Percentiles rank a stretch among this genome's conserved stretches.
phyloP scores from a whole-genome alignment of 2,329 filamentous ascomycete genomes.

The Beauveria scarabaeidicola region DNA sequence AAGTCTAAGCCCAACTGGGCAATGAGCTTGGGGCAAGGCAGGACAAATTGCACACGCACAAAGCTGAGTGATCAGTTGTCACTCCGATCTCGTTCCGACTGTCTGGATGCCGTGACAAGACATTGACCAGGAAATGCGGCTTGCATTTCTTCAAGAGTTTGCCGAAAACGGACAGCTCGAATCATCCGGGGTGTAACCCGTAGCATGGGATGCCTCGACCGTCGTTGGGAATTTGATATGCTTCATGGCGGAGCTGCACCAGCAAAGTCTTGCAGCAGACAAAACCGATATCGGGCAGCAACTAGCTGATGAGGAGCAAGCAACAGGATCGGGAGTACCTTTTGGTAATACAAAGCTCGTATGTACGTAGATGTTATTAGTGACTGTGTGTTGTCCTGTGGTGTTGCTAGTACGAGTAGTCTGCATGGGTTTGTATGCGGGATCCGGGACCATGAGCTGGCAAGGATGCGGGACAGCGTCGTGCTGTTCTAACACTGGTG shows the following conservation, averaged over 20 bases:
- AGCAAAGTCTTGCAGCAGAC: neutral
- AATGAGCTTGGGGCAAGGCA: neutral
- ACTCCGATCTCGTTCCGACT: conserved; percentile 8
- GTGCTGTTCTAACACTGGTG: conserved; percentile 1
- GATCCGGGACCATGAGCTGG: neutral
- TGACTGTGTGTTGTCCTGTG: neutral
- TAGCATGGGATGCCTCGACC: neutral
- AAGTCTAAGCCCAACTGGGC: conserved; percentile 13
- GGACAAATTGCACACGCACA: neutral
- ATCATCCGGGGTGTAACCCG: neutral
- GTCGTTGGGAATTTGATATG: neutral
- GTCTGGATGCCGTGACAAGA: neutral
- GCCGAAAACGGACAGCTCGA: neutral
- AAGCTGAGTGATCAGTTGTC: neutral
- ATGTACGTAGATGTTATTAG: neutral
- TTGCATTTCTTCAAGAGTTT: neutral
- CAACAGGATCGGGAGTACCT: neutral
- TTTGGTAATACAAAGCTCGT: neutral
- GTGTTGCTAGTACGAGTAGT: neutral
- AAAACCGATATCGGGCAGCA: neutral
- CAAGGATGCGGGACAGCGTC: conserved; percentile 1
- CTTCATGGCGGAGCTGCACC: neutral
- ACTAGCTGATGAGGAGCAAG: neutral
- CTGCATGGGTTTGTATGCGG: neutral
- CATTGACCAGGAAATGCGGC: neutral